Conservation (phyloP, 768 basidiomycete species). For the Dioszegia crocea region DNA sequence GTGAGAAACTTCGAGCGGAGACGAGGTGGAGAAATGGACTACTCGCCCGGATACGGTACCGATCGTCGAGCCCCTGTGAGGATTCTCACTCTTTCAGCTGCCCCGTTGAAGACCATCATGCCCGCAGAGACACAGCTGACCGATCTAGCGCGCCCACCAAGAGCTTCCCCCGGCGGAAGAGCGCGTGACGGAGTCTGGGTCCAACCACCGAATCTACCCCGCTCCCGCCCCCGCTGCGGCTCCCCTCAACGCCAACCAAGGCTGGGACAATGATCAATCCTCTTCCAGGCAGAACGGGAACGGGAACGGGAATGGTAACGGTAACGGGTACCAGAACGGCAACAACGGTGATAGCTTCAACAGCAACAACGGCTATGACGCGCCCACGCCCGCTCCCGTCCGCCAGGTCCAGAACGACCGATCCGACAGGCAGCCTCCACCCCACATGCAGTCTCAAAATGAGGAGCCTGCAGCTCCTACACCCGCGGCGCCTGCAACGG, state of each 20-base stretch:
- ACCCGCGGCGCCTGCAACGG: neutral
- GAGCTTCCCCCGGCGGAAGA: slow-evolving; percentile 9
- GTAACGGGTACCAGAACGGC: neutral
- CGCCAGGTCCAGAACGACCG: neutral
- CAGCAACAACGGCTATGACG: neutral
- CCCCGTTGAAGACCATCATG: neutral
- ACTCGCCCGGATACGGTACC: slow-evolving; percentile 9
- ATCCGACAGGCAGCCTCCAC: neutral
- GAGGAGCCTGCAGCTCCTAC: neutral
- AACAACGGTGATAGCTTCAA: neutral
- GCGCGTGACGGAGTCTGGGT: slow-evolving; percentile 2
- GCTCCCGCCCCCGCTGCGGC: slow-evolving; percentile 21
- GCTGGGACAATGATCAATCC: slow-evolving; percentile 15
- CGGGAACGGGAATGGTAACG: neutral
- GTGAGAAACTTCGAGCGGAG: neutral
- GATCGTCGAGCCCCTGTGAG: slow-evolving; percentile 2
- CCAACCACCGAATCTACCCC: slow-evolving; percentile 24
- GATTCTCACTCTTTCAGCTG: neutral
- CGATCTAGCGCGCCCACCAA: neutral
- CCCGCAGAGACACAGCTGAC: neutral
- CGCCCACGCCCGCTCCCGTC: neutral
- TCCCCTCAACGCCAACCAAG: slow-evolving; percentile 19
- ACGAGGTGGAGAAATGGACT: slow-evolving; percentile 9
- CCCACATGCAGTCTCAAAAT: neutral
- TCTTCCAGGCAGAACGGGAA: neutral